Evolutionary conservation across 2,329 filamentous ascomycete genomes (phyloP).

Genomic region (Botrytis hyacinthi): DNA sequence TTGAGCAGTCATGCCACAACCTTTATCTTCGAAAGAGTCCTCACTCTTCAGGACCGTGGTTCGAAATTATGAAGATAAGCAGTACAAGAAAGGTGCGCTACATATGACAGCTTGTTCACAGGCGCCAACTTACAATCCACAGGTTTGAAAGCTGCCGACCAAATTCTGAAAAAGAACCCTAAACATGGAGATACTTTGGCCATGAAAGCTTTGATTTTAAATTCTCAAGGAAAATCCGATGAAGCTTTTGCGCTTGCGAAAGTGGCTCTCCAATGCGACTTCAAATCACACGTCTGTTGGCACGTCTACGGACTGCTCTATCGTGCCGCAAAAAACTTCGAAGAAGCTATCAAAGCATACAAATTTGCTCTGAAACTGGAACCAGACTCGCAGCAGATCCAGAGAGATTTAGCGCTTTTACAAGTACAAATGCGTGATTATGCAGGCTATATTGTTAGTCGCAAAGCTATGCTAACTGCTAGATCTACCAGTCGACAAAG

Average conservation of each 20-base stretch:
- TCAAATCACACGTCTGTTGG: slow-evolving; percentile 99
- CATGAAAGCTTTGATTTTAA: slow-evolving; percentile 98
- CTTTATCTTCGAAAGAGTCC: slow-evolving; percentile 80
- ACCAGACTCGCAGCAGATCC: slow-evolving; percentile 91
- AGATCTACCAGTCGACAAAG: slow-evolving; percentile 81
- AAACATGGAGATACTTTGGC: slow-evolving; percentile 98
- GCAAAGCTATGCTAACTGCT: slow-evolving; percentile 81
- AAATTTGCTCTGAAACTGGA: slow-evolving; percentile 91
- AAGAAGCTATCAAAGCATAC: slow-evolving; percentile 98
- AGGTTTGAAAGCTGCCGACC: slow-evolving; percentile 91
- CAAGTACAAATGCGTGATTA: slow-evolving; percentile 98
- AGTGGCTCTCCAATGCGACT: slow-evolving; percentile 87
- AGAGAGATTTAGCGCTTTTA: slow-evolving; percentile 86
- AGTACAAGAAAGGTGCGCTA: slow-evolving; percentile 78
- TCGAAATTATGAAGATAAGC: slow-evolving; percentile 95
- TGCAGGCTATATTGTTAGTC: slow-evolving; percentile 86
- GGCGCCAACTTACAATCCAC: slow-evolving; percentile 29
- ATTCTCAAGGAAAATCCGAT: slow-evolving; percentile 84
- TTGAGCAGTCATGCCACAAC: slow-evolving; percentile 61
- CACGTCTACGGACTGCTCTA: slow-evolving; percentile 97
- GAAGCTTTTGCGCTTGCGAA: slow-evolving; percentile 95
- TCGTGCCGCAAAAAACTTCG: slow-evolving; percentile 92
- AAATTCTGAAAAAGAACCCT: slow-evolving; percentile 91
- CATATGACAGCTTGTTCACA: slow-evolving; percentile 16
- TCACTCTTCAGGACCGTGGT: slow-evolving; percentile 93